Percentiles rank a stretch among this genome's conserved stretches.
Evolutionary conservation across 176 grass and related monocot species (phyloP).

Genomic region (Triticum urartu): DNA sequence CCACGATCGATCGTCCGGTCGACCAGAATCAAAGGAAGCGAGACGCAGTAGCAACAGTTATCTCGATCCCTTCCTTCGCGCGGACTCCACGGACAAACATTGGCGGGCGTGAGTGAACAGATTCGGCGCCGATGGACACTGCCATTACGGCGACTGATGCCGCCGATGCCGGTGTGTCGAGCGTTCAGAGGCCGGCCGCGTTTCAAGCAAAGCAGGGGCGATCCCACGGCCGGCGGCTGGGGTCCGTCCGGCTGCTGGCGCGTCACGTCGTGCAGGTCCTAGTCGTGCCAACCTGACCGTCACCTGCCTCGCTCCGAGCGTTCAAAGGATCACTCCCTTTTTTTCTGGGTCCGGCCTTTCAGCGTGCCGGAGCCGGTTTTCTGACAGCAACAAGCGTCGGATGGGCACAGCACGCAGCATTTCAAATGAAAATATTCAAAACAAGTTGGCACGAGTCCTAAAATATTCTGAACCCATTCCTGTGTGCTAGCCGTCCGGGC

Average conservation of each 20-base stretch:
- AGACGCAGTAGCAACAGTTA: background rate
- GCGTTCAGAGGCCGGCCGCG: background rate
- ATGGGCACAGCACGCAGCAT: background rate
- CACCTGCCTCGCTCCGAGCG: too few species aligned
- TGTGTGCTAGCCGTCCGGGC: background rate
- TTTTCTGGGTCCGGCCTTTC: background rate
- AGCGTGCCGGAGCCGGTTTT: background rate
- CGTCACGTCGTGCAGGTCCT: background rate
- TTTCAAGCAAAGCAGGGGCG: background rate
- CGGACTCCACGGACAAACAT: background rate
- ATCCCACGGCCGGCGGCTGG: background rate
- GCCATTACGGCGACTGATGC: background rate
- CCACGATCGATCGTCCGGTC: background rate
- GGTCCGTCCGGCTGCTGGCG: background rate
- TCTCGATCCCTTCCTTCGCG: background rate
- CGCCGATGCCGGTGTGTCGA: background rate
- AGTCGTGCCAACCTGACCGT: background rate
- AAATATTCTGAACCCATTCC: background rate
- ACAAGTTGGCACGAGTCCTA: too few species aligned
- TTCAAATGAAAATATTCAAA: background rate
- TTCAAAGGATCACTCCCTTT: too few species aligned
- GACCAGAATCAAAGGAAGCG: background rate
- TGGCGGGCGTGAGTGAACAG: background rate
- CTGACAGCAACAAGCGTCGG: background rate
- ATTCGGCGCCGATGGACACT: background rate